Conservation (phyloP, 2,329 filamentous ascomycete species). For the Ophiobolus disseminans region DNA sequence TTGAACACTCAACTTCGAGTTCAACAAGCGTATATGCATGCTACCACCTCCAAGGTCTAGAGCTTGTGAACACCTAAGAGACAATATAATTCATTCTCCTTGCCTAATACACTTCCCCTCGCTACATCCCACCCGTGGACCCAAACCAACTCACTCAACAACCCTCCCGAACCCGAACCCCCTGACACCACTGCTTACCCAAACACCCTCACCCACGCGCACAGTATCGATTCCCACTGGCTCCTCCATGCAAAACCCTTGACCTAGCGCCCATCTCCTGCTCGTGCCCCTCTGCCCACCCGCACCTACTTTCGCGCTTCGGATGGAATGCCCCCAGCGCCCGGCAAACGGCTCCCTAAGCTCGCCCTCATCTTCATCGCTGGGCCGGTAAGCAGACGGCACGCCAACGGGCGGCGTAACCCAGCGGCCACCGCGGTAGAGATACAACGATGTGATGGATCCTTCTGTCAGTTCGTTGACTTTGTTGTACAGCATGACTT, state of each 20-base stretch:
- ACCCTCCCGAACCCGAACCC: constrained; percentile 66
- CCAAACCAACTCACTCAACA: constrained; percentile 26
- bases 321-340: constrained; percentile 47
- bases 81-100: no score
- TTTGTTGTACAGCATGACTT: constrained; percentile 77
- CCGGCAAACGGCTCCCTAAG: constrained; percentile 45
- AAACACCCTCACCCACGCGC: constrained; percentile 76
- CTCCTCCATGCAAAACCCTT: constrained; percentile 70
- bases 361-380: constrained; percentile 42
- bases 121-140: no score
- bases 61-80: no score
- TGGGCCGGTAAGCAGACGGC: constrained; percentile 29
- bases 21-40: no score
- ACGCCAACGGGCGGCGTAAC: constrained; percentile 71
- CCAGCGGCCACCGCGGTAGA: constrained; percentile 76
- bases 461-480: constrained; percentile 81
- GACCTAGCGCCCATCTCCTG: constrained; percentile 80
- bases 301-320: constrained; percentile 60
- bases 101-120: no score
- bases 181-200: constrained; percentile 86
- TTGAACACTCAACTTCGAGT: no score
- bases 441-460: constrained; percentile 81
- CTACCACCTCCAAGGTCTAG: no score
- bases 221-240: constrained; percentile 67
- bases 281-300: constrained; percentile 86